phyloP scores from a whole-genome alignment of 2,329 filamentous ascomycete genomes.

The Penicillium sp. region DNA sequence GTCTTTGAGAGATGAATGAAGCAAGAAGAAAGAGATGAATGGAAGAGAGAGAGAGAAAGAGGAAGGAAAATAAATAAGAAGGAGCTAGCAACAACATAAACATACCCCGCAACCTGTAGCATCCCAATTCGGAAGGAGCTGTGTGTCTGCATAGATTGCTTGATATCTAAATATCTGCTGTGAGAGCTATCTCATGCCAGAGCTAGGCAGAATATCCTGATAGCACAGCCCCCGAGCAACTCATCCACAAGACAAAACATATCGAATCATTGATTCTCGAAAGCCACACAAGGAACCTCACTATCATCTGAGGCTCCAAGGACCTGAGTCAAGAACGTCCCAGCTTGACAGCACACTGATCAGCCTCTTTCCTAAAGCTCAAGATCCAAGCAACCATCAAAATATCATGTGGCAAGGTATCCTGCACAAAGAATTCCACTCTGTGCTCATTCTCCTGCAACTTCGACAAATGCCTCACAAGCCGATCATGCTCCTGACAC shows the following conservation, averaged over 20 bases:
- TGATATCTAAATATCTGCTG: too few species aligned
- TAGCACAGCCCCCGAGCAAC: not conserved
- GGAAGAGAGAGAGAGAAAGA: not conserved
- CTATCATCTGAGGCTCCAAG: not conserved
- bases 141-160: not conserved
- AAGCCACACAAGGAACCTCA: conserved; percentile 2
- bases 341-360: conserved; percentile 2
- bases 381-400: conserved; percentile 10
- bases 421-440: conserved; percentile 10
- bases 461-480: conserved; percentile 4
- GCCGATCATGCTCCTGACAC: conserved; percentile 11
- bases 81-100: too few species aligned
- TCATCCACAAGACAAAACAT: not conserved
- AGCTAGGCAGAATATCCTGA: not conserved
- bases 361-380: conserved; percentile 7
- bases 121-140: not conserved
- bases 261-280: not conserved
- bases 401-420: conserved; percentile 4
- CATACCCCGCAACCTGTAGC: not conserved
- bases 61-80: not conserved
- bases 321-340: conserved; percentile 3
- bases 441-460: conserved; percentile 8
- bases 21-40: not conserved
- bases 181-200: too few species aligned
- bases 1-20: not conserved